phyloP scores from a whole-genome alignment of 345 rosid genomes.

The Rhizophora mangle region DNA sequence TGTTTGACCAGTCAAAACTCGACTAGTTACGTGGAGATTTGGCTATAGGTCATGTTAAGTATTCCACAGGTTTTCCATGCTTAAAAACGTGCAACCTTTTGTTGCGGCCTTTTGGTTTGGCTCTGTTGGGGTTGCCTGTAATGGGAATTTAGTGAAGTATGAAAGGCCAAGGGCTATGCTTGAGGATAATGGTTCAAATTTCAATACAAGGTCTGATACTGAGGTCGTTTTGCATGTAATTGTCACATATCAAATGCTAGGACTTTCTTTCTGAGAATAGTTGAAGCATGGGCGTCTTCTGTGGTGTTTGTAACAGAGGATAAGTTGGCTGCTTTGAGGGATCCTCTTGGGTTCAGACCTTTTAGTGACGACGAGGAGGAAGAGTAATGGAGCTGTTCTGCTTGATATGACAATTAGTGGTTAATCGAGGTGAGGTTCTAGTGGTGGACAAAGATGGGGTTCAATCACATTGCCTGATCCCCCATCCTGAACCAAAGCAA shows the following conservation, averaged over 20 bases:
- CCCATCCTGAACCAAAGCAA: slow-evolving; percentile 67
- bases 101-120: slow-evolving; percentile 92
- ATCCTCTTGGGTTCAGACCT: slow-evolving; percentile 86
- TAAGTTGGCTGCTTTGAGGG: slow-evolving; percentile 91
- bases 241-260: slow-evolving; percentile 50
- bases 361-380: slow-evolving; percentile 91
- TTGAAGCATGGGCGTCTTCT: slow-evolving; percentile 94
- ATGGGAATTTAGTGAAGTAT: slow-evolving; percentile 90
- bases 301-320: slow-evolving; percentile 93
- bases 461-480: slow-evolving; percentile 70
- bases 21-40: slow-evolving; percentile 77
- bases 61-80: slow-evolving; percentile 92
- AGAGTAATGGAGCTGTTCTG: slow-evolving; percentile 88
- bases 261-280: slow-evolving; percentile 14
- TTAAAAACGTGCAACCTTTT: slow-evolving; percentile 96
- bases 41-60: slow-evolving; percentile 91
- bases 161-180: slow-evolving; percentile 53
- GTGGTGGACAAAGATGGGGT: slow-evolving; percentile 86
- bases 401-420: slow-evolving; percentile 52
- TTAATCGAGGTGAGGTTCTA: slow-evolving; percentile 77
- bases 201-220: slow-evolving; percentile 90
- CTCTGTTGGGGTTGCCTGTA: slow-evolving; percentile 90
- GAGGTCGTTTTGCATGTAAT: slow-evolving; percentile 96
- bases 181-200: slow-evolving; percentile 87
- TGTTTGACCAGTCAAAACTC: slow-evolving; percentile 77